Evolutionary conservation across 2,329 filamentous ascomycete genomes (phyloP), one percentile per base, ranked within the genome.

Genomic region (Periconia sp.): DNA sequence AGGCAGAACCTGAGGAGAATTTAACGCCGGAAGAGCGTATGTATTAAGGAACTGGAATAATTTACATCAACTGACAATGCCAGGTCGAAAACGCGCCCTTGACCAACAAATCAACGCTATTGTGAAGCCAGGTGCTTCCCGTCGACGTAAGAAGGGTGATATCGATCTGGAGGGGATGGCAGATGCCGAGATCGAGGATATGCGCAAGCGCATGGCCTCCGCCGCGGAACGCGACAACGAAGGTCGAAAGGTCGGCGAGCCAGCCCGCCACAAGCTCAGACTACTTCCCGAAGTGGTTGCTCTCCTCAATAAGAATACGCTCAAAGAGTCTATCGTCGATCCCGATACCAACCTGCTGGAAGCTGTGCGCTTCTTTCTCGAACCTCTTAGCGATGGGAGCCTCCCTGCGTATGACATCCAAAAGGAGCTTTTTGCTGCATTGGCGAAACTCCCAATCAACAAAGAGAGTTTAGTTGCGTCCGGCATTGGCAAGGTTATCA

Each of bases 351-450:
- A 97, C 77, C 89, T 99, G 58, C 80, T 99, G 40, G 91, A 96
- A 75, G 90, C 92, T 14, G 91, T 99, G 68, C 92, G 93, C 70
- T 97, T 96, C 82, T 97, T 97, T 82, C 84, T 99, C 19, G 94
- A 99, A 72, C 94, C 94, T 1, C 83, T 97, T 44, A 92, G 93
- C 65, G 93, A 97, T 70, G 94, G 93, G 53, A 93, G 91, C 56
- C 82, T 99, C 47, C 94, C 94, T 0, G 93, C 94, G 30, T 99
- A 97, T 78, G 94, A 94, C 71, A 97, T 99, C 62, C 94, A 99
- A 77, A 91, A 92, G 57, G 92, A 97, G 71, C 85, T 99, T 42
- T 94, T 99, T 72, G 84, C 85, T 23, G 89, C 91, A 20, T 81
- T 99, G 37, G 84, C 83, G 17, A 87, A 86, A 65, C 82, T 97